A percentile compares a stretch with the other conserved stretches of the same genome.
Evolutionary conservation across 2,329 filamentous ascomycete species (phyloP).

Genomic region (Acephala macrosclerotiorum): DNA sequence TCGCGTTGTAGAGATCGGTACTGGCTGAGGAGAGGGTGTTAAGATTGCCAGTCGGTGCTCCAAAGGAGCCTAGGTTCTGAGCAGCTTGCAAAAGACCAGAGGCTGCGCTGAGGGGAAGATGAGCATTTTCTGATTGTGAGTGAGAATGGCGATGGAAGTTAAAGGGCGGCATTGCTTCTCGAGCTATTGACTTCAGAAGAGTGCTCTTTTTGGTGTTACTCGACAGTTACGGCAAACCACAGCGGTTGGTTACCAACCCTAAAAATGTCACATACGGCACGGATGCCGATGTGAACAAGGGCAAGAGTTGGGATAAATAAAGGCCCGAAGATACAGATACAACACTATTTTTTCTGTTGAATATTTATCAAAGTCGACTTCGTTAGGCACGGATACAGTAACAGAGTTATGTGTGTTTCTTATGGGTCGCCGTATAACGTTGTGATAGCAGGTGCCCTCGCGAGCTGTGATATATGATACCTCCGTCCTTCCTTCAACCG

Average conservation of each 20-base stretch:
- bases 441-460: neutral
- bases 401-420: too few species aligned
- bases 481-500: neutral
- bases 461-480: too few species aligned
- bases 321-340: neutral
- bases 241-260: neutral
- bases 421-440: neutral
- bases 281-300: neutral
- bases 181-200: neutral
- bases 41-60: slow-evolving; percentile 24
- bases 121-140: slow-evolving; percentile 21
- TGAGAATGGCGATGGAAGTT: slow-evolving; percentile 12
- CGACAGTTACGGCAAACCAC: neutral
- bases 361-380: neutral
- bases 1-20: slow-evolving; percentile 6
- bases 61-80: slow-evolving; percentile 26
- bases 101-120: slow-evolving; percentile 14
- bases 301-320: neutral
- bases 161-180: slow-evolving; percentile 13
- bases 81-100: slow-evolving; percentile 24
- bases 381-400: neutral
- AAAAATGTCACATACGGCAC: neutral
- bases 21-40: slow-evolving; percentile 16
- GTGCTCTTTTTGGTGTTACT: neutral
- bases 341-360: neutral